Percentiles rank a stretch among this genome's conserved stretches.
These are phyloP conservation scores for Stemphylium vesicarium DNA, from an alignment of 2,329 filamentous ascomycete species.

Conservation along the genomic window DNA sequence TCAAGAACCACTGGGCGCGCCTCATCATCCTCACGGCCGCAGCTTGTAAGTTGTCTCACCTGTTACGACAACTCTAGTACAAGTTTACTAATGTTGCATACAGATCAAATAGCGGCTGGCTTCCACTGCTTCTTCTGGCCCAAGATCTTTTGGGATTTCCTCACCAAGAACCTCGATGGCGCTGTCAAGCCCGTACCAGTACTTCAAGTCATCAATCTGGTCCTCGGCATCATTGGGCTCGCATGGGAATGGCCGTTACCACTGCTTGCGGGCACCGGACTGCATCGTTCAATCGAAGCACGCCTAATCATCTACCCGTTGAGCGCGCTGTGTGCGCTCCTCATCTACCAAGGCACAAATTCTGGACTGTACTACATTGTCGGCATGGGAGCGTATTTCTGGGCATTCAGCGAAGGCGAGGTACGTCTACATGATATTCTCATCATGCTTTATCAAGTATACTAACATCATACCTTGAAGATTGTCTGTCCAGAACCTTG, in stretches of 20 bases:
- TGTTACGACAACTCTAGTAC: neutral
- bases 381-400: conserved; percentile 87
- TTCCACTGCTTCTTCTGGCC: conserved; percentile 96
- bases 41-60: conserved; percentile 63
- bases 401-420: conserved; percentile 97
- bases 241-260: conserved; percentile 89
- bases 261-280: conserved; percentile 73
- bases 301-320: conserved; percentile 84
- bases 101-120: conserved; percentile 85
- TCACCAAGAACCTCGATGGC: conserved; percentile 86
- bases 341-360: conserved; percentile 93
- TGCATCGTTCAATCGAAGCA: conserved; percentile 88
- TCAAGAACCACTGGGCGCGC: conserved; percentile 99
- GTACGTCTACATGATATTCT: conserved; percentile 59
- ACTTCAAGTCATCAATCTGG: conserved; percentile 86
- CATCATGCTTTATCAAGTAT: neutral
- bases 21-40: conserved; percentile 90
- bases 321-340: conserved; percentile 71
- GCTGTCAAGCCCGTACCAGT: conserved; percentile 87
- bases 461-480: conserved; percentile 35
- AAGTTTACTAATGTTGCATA: conserved; percentile 2
- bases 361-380: conserved; percentile 90
- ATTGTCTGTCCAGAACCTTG: conserved; percentile 58
- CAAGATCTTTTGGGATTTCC: conserved; percentile 97
- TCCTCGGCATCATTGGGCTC: conserved; percentile 78